Percentiles rank a stretch among this genome's conserved stretches.
phyloP scores from a whole-genome alignment of 257 asterid species.

The Anisodus tanguticus region DNA sequence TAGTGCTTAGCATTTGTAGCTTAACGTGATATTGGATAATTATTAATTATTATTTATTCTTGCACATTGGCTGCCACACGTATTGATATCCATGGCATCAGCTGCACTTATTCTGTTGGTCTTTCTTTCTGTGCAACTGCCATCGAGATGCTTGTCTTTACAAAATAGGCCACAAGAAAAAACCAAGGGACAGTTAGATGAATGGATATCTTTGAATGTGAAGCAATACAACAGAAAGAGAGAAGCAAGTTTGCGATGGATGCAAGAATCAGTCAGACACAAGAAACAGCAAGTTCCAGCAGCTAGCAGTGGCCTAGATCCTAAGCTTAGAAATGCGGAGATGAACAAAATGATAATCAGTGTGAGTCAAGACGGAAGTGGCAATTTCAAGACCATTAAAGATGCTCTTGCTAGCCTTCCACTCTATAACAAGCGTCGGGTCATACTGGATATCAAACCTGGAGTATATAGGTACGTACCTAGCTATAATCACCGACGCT shows the following conservation, averaged over 20 bases:
- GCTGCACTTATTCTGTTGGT: background rate
- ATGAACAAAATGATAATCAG: slow-evolving; percentile 39
- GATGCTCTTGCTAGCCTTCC: slow-evolving; percentile 60
- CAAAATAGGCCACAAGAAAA: background rate
- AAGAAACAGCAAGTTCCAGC: background rate
- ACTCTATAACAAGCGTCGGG: slow-evolving; percentile 46
- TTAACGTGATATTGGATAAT: slow-evolving; percentile 22
- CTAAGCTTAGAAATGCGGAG: slow-evolving; percentile 53
- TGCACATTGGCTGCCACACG: background rate
- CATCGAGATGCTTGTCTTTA: background rate
- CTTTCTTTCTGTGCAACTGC: background rate
- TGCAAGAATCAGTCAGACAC: slow-evolving; percentile 13
- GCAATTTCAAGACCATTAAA: slow-evolving; percentile 47
- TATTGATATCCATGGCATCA: background rate
- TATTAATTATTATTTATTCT: background rate
- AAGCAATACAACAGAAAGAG: slow-evolving; percentile 37
- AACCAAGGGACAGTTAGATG: background rate
- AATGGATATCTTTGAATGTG: slow-evolving; percentile 46
- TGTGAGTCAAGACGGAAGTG: slow-evolving; percentile 59
- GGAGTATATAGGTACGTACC: slow-evolving; percentile 57
- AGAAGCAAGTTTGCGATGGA: slow-evolving; percentile 2
- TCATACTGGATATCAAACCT: slow-evolving; percentile 47
- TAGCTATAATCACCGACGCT: background rate
- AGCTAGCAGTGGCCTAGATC: slow-evolving; percentile 28
- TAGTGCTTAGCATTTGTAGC: background rate